A percentile compares a stretch with the other conserved stretches of the same genome.
Evolutionary conservation across 75 land plant genomes (phyloP).

Genomic region (Pinus tabuliformis): DNA sequence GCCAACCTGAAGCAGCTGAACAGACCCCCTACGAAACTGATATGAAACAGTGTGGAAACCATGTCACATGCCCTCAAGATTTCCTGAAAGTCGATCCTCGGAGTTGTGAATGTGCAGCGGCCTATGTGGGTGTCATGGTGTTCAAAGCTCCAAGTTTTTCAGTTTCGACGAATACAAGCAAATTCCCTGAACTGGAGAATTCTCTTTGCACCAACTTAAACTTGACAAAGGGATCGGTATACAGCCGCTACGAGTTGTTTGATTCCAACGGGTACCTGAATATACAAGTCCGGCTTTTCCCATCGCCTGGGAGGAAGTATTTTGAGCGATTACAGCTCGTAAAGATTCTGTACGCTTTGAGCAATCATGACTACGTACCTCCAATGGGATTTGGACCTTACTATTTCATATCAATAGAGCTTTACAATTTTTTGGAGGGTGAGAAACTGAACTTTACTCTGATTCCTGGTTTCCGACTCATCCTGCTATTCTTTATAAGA

Average conservation of each 20-base stretch:
- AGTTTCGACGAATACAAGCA: constrained; percentile 24
- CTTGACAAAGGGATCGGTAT: constrained; percentile 35
- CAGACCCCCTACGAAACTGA: constrained; percentile 37
- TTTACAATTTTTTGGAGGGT: constrained; percentile 16
- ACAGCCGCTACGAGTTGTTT: constrained; percentile 16
- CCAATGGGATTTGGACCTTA: constrained; percentile 32
- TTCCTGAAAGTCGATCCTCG: constrained; percentile 40
- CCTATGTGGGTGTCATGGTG: constrained; percentile 45
- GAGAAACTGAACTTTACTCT: background rate
- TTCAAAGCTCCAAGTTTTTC: constrained; percentile 52
- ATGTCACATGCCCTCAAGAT: constrained; percentile 29
- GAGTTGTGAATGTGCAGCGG: constrained; percentile 59
- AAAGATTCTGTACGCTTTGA: constrained; percentile 19
- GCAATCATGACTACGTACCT: constrained; percentile 39
- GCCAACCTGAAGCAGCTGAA: constrained; percentile 23
- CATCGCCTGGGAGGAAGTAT: constrained; percentile 10
- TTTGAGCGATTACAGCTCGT: constrained; percentile 22
- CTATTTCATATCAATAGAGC: constrained; percentile 12
- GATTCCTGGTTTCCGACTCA: background rate
- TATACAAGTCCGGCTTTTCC: constrained; percentile 35
- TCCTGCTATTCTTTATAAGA: no score
- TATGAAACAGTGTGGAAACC: constrained; percentile 28
- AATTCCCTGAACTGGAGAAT: constrained; percentile 38
- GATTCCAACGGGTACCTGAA: constrained; percentile 16
- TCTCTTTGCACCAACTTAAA: background rate